Base-by-base conservation (phyloP, 306 rosid genomes). In the Carpinus viminea region DNA sequence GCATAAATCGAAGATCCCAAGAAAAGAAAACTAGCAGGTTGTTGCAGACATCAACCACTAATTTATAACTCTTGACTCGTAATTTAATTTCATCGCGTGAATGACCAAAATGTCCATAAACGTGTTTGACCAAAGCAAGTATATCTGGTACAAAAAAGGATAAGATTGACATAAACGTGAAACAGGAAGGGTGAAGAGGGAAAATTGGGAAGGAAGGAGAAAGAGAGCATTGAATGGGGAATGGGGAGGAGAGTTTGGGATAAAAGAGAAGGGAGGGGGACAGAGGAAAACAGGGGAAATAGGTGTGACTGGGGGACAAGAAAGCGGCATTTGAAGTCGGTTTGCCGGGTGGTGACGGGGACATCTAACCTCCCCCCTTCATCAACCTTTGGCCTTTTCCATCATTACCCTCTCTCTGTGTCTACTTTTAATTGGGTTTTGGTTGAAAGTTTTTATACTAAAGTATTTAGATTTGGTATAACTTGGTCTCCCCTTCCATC, bases 321-420 rank as follows among this genome's bases (percentile, higher is more conserved):
- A 87, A 87, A 86, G 92, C 93, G 90, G 88, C 93, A 86, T 52
- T 68, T 74, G 47, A 83, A 83, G 72, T 82, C 76, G 53, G 69
- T 75, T 81, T 91, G 93, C 91, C 97, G 90, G 96, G 80, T 84
- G 76, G 70, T 82, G 88, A 81, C 46, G 4, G 12, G 2, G 86
- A 86, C 96, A 86, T 17, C 41, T 68, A 76, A 80, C 89, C 66
- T 41, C 74, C 43, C 74, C 65, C 74, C 38, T 73, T 78, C 80
- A 11, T 73, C 70, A 11, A 53, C 24, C 24, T 43, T 71, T 31
- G 34, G 34, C 70, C 36, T 74, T 45, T 81, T 79, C 85, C 92
- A 86, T 83, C 85, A 74, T 85, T 86, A 72, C 83, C 79, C 20
- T 45, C 61, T 70, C 76, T 82, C 24, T 68, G 68, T 26, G 12